Conservation (phyloP, 345 rosid species). For the Syzygium aromaticum region DNA sequence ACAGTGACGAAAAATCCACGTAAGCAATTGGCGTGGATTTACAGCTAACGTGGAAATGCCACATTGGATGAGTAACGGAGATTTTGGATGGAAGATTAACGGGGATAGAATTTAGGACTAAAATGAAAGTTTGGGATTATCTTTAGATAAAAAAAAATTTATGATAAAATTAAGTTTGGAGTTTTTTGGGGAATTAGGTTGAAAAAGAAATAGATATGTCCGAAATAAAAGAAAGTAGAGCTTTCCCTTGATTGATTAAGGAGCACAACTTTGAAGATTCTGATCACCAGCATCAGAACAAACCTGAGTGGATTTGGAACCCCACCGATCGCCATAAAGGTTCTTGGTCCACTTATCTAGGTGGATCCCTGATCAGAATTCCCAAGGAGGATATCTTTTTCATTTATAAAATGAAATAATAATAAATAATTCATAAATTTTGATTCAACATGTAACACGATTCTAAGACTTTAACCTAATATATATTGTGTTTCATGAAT, state of each 20-base stretch:
- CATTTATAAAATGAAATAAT: not conserved
- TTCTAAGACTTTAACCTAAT: no score
- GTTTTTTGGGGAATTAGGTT: not conserved
- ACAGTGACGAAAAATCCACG: no score
- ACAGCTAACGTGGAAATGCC: no score
- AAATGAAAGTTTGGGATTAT: no score
- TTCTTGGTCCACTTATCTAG: not conserved
- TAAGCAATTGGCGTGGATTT: no score
- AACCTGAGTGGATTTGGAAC: not conserved
- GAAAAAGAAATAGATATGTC: not conserved
- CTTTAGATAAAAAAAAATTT: no score
- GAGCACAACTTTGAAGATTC: not conserved
- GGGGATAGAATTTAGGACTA: no score
- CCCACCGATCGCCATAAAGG: not conserved
- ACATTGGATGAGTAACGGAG: no score
- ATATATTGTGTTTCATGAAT: no score
- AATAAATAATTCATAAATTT: no score
- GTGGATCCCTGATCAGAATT: not conserved
- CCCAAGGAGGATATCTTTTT: not conserved
- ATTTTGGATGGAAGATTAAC: no score
- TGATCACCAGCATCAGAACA: not conserved
- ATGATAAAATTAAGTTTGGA: no score
- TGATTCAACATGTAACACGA: accelerated
- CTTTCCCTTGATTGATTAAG: not conserved
- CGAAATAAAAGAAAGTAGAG: not conserved